phyloP scores from a whole-genome alignment of 2,329 filamentous ascomycete genomes.

The Lasiodiplodia sp. region DNA sequence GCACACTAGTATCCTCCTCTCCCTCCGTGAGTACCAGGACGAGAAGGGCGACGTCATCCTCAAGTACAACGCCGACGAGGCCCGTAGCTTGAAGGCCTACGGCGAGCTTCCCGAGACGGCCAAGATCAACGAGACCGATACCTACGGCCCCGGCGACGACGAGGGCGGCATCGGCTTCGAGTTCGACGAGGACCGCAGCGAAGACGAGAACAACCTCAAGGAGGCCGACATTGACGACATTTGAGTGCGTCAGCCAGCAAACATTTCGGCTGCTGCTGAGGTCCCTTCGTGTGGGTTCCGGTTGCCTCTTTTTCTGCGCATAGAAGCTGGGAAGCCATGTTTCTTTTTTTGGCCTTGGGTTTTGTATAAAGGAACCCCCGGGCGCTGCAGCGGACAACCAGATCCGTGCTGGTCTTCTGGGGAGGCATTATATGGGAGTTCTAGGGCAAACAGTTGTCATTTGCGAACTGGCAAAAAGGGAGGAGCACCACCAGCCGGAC shows the following conservation, averaged over 20 bases:
- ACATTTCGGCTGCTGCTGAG: too few relatives aligned
- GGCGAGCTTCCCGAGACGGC: slow-evolving; percentile 96
- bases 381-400: background rate
- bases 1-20: slow-evolving; percentile 50
- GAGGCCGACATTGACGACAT: slow-evolving; percentile 97
- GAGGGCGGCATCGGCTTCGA: slow-evolving; percentile 95
- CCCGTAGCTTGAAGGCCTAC: slow-evolving; percentile 92
- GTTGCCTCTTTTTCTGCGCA: background rate
- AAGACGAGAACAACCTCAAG: slow-evolving; percentile 67
- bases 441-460: background rate
- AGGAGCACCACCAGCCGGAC: slow-evolving; percentile 20
- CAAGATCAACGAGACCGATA: slow-evolving; percentile 99
- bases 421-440: slow-evolving; percentile 10
- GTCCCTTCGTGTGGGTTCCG: too few relatives aligned
- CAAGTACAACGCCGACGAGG: slow-evolving; percentile 79
- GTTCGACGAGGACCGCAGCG: slow-evolving; percentile 91
- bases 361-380: background rate
- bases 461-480: background rate
- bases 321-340: background rate
- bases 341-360: slow-evolving; percentile 1
- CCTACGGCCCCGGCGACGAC: slow-evolving; percentile 87
- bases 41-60: slow-evolving; percentile 93
- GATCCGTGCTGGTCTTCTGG: slow-evolving; percentile 12
- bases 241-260: slow-evolving; percentile 50
- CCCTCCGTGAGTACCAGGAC: slow-evolving; percentile 90